Conservation (phyloP, 345 rosid species). For the Eucalyptus marginata region DNA sequence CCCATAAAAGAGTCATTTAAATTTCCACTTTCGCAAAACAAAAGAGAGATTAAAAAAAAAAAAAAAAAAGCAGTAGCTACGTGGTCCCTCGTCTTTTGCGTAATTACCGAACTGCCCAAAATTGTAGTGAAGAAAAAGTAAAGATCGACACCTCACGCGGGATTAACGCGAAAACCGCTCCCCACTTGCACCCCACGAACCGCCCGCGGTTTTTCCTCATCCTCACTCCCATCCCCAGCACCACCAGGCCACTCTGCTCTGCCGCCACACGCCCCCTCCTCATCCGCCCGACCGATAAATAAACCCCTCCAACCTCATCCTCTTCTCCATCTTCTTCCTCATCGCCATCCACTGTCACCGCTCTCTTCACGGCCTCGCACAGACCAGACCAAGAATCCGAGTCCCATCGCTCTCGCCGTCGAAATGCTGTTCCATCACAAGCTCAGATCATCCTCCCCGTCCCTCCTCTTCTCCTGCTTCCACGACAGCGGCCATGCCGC, state of each 20-base stretch:
- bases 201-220: not conserved
- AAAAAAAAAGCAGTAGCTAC: not conserved
- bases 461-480: no score
- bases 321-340: no score
- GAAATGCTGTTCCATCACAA: no score
- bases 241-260: not conserved
- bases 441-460: no score
- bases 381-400: no score
- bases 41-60: not conserved
- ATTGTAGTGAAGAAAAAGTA: accelerated
- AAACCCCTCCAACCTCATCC: no score
- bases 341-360: no score
- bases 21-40: not conserved
- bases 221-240: not conserved
- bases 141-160: not conserved
- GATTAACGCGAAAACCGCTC: not conserved
- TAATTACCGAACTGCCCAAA: not conserved
- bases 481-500: no score
- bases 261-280: not conserved
- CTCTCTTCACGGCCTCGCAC: no score
- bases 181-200: not conserved
- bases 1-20: not conserved
- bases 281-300: not conserved
- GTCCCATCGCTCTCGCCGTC: no score
- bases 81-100: not conserved